Percentiles rank a stretch among this genome's conserved stretches.
phyloP scores from a whole-genome alignment of 2,329 filamentous ascomycete species.

The Trichoderma pleuroti region DNA sequence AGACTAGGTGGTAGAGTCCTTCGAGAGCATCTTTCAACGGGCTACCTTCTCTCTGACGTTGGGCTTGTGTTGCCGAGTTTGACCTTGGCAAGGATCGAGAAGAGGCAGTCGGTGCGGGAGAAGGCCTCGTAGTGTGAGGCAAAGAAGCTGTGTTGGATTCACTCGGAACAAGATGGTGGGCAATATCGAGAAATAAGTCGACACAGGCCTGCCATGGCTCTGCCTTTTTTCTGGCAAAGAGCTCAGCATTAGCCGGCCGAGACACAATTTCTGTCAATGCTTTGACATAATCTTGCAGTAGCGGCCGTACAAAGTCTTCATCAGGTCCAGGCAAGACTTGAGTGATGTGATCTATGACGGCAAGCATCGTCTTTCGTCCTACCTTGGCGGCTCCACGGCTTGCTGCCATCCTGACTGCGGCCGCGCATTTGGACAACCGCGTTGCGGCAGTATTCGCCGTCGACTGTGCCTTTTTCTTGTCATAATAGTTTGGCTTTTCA shows the following conservation, averaged over 20 bases:
- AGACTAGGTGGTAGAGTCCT: conserved; percentile 62
- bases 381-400: conserved; percentile 66
- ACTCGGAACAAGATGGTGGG: conserved; percentile 44
- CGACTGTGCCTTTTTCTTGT: conserved; percentile 45
- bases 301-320: conserved; percentile 62
- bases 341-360: conserved; percentile 76
- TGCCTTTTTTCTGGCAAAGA: conserved; percentile 55
- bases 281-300: conserved; percentile 76
- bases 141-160: conserved; percentile 36
- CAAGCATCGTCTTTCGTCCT: conserved; percentile 72
- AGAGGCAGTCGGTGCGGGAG: conserved; percentile 42
- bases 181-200: conserved; percentile 67
- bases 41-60: conserved; percentile 33
- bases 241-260: conserved; percentile 74
- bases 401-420: conserved; percentile 67
- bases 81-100: conserved; percentile 31
- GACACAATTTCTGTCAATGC: conserved; percentile 67
- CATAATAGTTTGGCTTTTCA: conserved; percentile 64
- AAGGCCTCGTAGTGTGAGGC: conserved; percentile 38
- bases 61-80: conserved; percentile 30
- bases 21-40: conserved; percentile 46
- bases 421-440: conserved; percentile 66
- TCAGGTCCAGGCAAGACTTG: conserved; percentile 64
- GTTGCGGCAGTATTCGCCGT: conserved; percentile 47
- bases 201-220: conserved; percentile 66